These are phyloP conservation scores for Yarrowia galli DNA, from an alignment of 1,139 yeast species.

Conservation along the genomic window DNA sequence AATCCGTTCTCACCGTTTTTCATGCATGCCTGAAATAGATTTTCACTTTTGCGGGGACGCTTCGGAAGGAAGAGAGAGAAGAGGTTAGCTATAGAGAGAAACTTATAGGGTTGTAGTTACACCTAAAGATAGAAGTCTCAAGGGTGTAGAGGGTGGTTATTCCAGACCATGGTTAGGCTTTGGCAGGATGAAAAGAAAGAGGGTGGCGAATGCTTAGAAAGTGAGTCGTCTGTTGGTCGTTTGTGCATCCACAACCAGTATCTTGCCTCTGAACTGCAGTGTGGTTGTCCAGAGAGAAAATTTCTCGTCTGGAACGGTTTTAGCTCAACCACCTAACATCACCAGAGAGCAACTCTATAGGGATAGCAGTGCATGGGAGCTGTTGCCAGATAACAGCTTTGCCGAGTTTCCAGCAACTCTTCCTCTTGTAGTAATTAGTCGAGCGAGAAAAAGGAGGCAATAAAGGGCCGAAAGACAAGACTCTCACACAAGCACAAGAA, in stretches of 20 bases:
- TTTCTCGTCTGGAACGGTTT: not conserved
- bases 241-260: not conserved
- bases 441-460: conserved; percentile 4
- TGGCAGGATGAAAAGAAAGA: not conserved
- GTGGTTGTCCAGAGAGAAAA: not conserved
- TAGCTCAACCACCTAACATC: conserved; percentile 2
- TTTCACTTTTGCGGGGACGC: conserved; percentile 2
- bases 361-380: conserved; percentile 26
- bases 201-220: no score
- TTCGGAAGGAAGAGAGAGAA: not conserved
- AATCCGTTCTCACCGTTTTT: no score
- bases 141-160: not conserved
- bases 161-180: not conserved
- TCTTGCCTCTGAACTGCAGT: conserved; percentile 14
- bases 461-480: not conserved
- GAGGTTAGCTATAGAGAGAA: no score
- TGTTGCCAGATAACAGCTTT: conserved; percentile 34
- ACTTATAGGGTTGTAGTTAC: conserved; percentile 10
- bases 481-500: no score
- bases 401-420: conserved; percentile 12
- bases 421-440: not conserved
- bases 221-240: no score
- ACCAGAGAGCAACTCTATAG: conserved; percentile 22
- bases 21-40: not conserved
- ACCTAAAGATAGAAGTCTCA: conserved; percentile 15